Conservation (phyloP, 208 protist genomes). For the Herpetomonas samuelpessoai region DNA sequence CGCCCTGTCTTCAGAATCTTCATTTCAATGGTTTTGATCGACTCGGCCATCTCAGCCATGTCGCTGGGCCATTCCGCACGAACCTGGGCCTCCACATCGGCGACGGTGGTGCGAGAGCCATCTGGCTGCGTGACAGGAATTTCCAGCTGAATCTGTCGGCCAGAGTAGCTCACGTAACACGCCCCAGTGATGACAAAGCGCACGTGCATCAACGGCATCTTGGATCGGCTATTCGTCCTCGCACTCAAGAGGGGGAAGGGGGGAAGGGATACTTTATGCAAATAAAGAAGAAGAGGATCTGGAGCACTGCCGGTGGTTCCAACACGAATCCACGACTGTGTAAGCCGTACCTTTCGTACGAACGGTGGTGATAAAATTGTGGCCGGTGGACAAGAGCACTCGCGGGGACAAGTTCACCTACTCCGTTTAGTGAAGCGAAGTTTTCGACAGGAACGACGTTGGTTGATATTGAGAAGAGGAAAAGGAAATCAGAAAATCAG, state of each 20-base stretch:
- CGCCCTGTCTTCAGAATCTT: conserved; percentile 65
- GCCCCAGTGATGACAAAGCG: conserved; percentile 74
- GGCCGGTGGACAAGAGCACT: no score
- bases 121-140: conserved; percentile 42
- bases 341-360: no score
- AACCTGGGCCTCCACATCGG: conserved; percentile 39
- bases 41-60: conserved; percentile 46
- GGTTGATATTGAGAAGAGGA: conserved; percentile 4
- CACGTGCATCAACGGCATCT: conserved; percentile 38
- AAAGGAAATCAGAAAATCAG: background rate
- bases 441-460: background rate
- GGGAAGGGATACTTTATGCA: no score
- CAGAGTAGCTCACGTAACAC: conserved; percentile 55
- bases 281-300: conserved; percentile 27
- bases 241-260: conserved; percentile 1
- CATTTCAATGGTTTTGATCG: conserved; percentile 29
- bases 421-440: no score
- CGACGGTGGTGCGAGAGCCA: conserved; percentile 41
- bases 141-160: conserved; percentile 47
- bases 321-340: no score
- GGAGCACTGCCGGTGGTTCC: no score
- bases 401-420: no score
- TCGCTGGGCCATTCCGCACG: conserved; percentile 57
- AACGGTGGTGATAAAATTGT: no score
- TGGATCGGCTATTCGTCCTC: background rate